A percentile compares a stretch with the other conserved stretches of the same genome.
Conservation (phyloP, 441 rosid species). For the Jatropha podagrica region DNA sequence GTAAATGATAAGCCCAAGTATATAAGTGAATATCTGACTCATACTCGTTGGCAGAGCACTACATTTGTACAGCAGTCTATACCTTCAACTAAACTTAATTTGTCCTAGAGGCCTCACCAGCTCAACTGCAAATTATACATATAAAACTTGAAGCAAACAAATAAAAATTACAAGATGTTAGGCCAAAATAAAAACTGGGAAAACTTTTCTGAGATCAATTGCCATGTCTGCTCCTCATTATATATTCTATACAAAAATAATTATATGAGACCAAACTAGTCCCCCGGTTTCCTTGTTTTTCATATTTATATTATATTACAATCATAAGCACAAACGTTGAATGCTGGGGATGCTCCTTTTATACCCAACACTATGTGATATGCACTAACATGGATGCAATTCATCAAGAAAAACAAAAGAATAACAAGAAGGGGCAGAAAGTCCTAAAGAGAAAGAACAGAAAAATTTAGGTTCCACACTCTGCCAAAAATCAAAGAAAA, state of each 20-base stretch:
- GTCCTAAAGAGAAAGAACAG: background rate
- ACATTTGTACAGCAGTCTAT: background rate
- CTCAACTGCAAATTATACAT: background rate
- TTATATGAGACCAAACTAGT: background rate
- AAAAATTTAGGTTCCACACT: background rate
- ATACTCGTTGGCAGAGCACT: background rate
- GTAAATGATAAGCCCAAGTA: background rate
- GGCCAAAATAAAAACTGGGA: background rate
- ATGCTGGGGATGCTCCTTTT: background rate
- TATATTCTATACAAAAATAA: background rate
- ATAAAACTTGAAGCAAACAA: background rate
- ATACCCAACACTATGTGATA: background rate
- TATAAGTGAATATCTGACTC: background rate
- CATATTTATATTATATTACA: background rate
- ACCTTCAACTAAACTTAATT: background rate
- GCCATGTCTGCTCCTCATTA: background rate
- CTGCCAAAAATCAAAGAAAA: slow-evolving; percentile 7
- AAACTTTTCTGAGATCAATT: background rate
- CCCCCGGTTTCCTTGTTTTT: background rate
- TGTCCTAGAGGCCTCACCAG: background rate
- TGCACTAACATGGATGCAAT: background rate
- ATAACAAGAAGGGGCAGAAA: background rate
- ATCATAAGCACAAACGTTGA: background rate
- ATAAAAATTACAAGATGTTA: background rate
- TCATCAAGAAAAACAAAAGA: background rate